phyloP scores from a whole-genome alignment of 2,329 filamentous ascomycete genomes.

The Ceratocystis alfenasii region DNA sequence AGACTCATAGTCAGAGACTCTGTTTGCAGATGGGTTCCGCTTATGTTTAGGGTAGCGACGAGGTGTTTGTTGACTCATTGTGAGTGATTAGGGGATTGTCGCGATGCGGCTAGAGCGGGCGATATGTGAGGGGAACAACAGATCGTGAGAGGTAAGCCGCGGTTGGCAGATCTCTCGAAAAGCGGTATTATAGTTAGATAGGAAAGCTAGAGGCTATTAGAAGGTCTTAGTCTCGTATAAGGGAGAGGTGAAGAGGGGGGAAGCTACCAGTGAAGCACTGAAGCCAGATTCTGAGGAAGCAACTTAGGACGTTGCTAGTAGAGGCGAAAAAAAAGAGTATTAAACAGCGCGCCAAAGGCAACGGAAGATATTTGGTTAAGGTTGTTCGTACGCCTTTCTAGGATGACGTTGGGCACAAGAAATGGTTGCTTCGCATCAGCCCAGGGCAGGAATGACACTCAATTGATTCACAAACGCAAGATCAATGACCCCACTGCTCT shows the following conservation, averaged over 20 bases:
- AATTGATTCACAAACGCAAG: background rate
- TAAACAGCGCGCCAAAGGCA: background rate
- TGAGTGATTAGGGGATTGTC: background rate
- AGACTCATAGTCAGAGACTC: conserved; percentile 53
- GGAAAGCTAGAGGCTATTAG: too few relatives aligned
- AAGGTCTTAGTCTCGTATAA: too few relatives aligned
- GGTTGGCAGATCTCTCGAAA: too few relatives aligned
- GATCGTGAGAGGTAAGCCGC: background rate
- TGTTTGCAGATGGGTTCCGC: conserved; percentile 33
- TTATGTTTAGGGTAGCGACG: conserved; percentile 31
- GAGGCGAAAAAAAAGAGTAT: too few relatives aligned
- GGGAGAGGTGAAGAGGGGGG: too few relatives aligned
- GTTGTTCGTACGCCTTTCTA: background rate
- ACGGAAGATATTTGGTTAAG: background rate
- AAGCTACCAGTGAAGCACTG: background rate
- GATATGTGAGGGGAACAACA: background rate
- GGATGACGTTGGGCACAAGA: background rate
- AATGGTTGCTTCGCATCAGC: background rate
- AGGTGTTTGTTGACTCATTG: conserved; percentile 37
- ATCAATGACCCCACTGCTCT: background rate
- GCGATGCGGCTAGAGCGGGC: background rate
- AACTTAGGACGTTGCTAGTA: too few relatives aligned
- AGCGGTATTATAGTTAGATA: too few relatives aligned
- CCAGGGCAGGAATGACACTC: background rate
- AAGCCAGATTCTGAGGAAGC: too few relatives aligned